Percentiles rank a stretch among this genome's conserved stretches.
Evolutionary conservation across 306 rosid genomes (phyloP).

Genomic region (Cicer bijugum): DNA sequence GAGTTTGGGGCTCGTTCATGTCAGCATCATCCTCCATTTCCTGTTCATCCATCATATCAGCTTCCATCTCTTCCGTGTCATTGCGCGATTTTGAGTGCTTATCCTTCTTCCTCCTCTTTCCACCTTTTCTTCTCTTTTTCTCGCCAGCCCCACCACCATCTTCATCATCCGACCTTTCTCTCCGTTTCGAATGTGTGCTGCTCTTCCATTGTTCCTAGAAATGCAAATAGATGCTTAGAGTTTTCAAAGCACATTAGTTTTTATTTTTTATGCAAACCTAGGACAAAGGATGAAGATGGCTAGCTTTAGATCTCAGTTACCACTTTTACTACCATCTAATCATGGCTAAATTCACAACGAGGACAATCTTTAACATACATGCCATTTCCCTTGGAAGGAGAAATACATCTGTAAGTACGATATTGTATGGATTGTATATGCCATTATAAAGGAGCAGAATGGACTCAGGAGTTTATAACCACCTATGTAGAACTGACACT

Average conservation of each 20-base stretch:
- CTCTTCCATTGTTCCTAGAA: constrained; percentile 99
- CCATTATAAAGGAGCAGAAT: constrained; percentile 19
- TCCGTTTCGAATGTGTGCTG: constrained; percentile 78
- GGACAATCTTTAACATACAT: constrained; percentile 17
- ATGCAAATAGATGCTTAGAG: constrained; percentile 40
- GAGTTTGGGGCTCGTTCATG: constrained; percentile 56
- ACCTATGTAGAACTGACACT: not conserved
- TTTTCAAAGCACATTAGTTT: constrained; percentile 10
- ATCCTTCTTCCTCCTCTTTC: constrained; percentile 96
- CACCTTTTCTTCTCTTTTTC: constrained; percentile 83
- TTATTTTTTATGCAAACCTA: constrained; percentile 7
- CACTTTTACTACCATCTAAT: not conserved
- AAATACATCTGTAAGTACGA: constrained; percentile 20
- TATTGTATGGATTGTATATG: not conserved
- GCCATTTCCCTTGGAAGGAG: constrained; percentile 23
- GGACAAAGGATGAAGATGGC: not conserved
- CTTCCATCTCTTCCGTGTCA: constrained; percentile 77
- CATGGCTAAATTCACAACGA: constrained; percentile 24
- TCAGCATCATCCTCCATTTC: constrained; percentile 72
- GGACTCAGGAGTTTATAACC: constrained; percentile 16
- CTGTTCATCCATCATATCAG: constrained; percentile 84
- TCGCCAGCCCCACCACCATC: constrained; percentile 78
- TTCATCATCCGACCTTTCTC: constrained; percentile 89
- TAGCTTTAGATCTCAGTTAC: constrained; percentile 21
- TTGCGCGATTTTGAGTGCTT: constrained; percentile 71